Evolutionary conservation across 495 filamentous ascomycete species (phyloP).

Genomic region (Podospora tetraspora): DNA sequence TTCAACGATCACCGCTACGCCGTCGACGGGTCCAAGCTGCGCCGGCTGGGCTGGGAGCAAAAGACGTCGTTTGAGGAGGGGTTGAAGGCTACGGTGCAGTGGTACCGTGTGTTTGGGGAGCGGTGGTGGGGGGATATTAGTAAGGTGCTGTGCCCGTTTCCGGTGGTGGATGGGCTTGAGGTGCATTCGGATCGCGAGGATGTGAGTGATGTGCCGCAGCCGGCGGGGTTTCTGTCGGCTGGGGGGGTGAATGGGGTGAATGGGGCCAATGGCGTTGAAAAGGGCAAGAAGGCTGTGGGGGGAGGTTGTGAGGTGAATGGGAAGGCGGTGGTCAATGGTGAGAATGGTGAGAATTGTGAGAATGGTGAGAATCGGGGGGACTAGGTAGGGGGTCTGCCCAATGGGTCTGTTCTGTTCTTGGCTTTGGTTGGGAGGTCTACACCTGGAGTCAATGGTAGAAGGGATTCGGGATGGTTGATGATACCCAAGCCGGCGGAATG

Average conservation of each 20-base stretch:
- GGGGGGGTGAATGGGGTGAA: slow-evolving; percentile 7
- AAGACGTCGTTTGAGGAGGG: slow-evolving; percentile 57
- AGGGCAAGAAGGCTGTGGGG: background rate
- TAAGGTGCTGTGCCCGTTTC: slow-evolving; percentile 55
- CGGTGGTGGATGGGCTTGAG: slow-evolving; percentile 46
- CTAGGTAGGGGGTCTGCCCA: background rate
- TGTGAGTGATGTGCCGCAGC: slow-evolving; percentile 41
- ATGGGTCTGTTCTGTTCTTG: background rate
- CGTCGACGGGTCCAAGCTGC: slow-evolving; percentile 61
- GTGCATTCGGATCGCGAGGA: slow-evolving; percentile 47
- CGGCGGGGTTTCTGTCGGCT: background rate
- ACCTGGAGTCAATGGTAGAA: background rate
- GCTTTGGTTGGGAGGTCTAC: background rate
- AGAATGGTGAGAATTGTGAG: background rate
- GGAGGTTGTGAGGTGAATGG: background rate
- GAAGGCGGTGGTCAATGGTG: background rate
- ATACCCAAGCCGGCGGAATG: background rate
- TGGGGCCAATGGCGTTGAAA: background rate
- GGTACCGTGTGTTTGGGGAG: slow-evolving; percentile 59
- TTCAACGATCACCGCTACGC: slow-evolving; percentile 70
- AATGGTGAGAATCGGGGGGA: too few relatives aligned
- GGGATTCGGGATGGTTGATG: background rate
- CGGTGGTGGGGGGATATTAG: slow-evolving; percentile 72
- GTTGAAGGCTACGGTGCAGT: slow-evolving; percentile 59
- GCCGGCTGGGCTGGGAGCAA: slow-evolving; percentile 61